A percentile compares a stretch with the other conserved stretches of the same genome.
These are phyloP conservation scores for Neopestalotiopsis sp. DNA, from an alignment of 2,329 filamentous ascomycete genomes.

Conservation along the genomic window DNA sequence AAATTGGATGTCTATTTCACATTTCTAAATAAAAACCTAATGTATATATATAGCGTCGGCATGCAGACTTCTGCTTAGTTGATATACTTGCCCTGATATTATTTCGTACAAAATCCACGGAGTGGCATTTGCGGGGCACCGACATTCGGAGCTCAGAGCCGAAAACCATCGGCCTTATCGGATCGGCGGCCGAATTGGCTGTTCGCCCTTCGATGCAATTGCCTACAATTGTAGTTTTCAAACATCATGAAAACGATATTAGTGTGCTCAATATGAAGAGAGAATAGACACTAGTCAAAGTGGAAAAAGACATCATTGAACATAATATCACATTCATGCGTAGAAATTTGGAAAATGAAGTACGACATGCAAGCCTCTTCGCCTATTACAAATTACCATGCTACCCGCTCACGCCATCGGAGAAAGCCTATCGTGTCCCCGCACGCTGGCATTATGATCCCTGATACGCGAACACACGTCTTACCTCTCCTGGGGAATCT, in stretches of 20 bases:
- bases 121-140: no score
- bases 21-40: no score
- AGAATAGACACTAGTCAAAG: background rate
- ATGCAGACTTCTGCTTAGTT: no score
- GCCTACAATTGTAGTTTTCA: background rate
- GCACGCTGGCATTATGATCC: background rate
- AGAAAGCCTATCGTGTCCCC: conserved; percentile 1
- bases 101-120: no score
- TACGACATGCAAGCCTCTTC: background rate
- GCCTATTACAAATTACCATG: background rate
- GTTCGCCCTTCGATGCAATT: background rate
- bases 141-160: background rate
- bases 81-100: no score
- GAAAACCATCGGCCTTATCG: background rate
- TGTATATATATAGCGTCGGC: no score
- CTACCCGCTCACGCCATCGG: background rate
- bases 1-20: no score
- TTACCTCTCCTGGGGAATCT: background rate
- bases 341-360: background rate
- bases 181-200: background rate
- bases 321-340: no score
- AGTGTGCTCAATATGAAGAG: background rate
- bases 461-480: background rate
- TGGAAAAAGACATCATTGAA: no score
- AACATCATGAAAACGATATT: background rate